These are phyloP conservation scores for Aspergillus felis DNA, from an alignment of 2,329 filamentous ascomycete species.

Conservation along the genomic window DNA sequence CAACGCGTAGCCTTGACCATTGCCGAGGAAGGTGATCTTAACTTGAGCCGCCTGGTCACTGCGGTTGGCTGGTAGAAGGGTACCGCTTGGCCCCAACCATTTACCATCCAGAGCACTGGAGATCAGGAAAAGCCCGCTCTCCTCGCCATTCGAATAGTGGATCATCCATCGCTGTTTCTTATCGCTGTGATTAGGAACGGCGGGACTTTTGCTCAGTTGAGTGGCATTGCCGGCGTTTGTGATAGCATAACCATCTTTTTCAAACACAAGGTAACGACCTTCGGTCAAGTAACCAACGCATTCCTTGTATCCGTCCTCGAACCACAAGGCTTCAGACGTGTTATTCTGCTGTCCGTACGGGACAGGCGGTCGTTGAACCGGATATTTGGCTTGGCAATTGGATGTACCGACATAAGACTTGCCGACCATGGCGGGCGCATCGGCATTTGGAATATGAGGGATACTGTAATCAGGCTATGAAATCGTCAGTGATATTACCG, in stretches of 20 bases:
- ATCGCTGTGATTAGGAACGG: constrained; percentile 35
- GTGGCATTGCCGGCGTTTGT: constrained; percentile 24
- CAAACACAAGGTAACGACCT: constrained; percentile 53
- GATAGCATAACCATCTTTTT: constrained; percentile 44
- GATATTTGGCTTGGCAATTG: constrained; percentile 41
- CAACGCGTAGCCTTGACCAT: constrained; percentile 33
- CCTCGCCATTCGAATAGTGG: constrained; percentile 36
- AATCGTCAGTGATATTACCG: constrained; percentile 1
- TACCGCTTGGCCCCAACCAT: constrained; percentile 29
- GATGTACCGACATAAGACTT: constrained; percentile 47
- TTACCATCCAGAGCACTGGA: constrained; percentile 41
- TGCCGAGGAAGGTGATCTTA: constrained; percentile 32
- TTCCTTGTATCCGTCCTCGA: constrained; percentile 54
- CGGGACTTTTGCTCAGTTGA: constrained; percentile 18
- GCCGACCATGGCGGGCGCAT: constrained; percentile 40
- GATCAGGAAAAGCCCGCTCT: constrained; percentile 36
- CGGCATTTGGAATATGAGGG: constrained; percentile 44
- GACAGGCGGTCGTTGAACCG: constrained; percentile 39
- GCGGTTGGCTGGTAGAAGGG: constrained; percentile 16
- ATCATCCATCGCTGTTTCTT: constrained; percentile 50
- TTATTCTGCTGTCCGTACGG: constrained; percentile 46
- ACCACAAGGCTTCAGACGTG: constrained; percentile 31
- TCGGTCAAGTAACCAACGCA: constrained; percentile 52
- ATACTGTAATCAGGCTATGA: constrained; percentile 47
- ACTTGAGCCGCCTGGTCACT: constrained; percentile 23